Evolutionary conservation across 1,284 basidiomycete species (phyloP), one percentile per base, ranked within the genome.

Genomic region (Malassezia psittaci): DNA sequence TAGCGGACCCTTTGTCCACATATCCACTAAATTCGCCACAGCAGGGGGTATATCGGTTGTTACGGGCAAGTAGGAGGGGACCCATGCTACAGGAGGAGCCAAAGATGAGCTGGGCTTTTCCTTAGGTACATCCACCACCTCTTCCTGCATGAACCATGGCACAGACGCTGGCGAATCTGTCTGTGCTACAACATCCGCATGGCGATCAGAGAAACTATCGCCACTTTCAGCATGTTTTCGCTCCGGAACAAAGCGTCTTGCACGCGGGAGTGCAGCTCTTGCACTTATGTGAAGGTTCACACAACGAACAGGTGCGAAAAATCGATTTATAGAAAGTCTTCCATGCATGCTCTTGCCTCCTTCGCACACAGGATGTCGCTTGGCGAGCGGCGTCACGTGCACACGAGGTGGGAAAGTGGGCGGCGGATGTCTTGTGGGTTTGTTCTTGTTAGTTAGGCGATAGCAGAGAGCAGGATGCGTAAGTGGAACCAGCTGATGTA

Each of bases 121-220:
- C 34, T 38, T 46, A 1, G 62, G 61, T 7, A 48, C 39, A 15
- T 68, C 66, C 34, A 68, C 59, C 19, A 57, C 62, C 38, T 66
- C 55, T 29, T 61, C 62, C 35, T 66, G 55, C 48, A 69, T 55
- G 51, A 69, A 69, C 67, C 67, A 69, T 0, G 67, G 67, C 29
- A 66, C 43, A 15, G 19, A 13, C n/a, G 46, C 15, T n/a, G 38
- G 52, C 16, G 43, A 19, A 29, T 29, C 24, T 29, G 24, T 29
- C 24, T 29, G 24, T 29, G 24, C 24, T 29, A 29, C 24, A 29
- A 29, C 24, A 29, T 29, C 24, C 7, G 24, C 24, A 29, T 29
- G 3, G 7, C 24, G 24, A 29, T 29, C 24, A 3, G 24, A 29
- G 3, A 29, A 4, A 39, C 8, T 39, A n/a, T 39, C 38, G 15